Percentiles rank a stretch among this genome's conserved stretches.
Conservation (phyloP, 768 basidiomycete species). For the Lactarius evosmus region DNA sequence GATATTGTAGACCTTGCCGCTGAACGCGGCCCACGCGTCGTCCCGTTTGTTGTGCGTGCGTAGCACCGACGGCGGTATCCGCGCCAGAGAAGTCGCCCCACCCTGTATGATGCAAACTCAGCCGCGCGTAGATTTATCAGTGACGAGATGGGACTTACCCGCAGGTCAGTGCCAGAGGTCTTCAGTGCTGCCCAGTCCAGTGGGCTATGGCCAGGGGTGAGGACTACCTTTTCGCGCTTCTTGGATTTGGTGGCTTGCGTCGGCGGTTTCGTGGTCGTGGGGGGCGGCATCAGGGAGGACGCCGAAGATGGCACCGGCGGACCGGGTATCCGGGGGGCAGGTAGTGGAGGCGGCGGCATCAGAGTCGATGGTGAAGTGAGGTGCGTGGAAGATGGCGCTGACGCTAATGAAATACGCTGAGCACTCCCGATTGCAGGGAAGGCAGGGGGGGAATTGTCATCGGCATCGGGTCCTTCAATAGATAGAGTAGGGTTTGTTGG, state of each 20-base stretch:
- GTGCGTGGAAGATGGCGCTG: conserved; percentile 30
- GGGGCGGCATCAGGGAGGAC: conserved; percentile 49
- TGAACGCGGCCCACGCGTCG: conserved; percentile 92
- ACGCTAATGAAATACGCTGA: conserved; percentile 48
- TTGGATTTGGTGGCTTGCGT: conserved; percentile 45
- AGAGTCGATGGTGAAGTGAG: conserved; percentile 15
- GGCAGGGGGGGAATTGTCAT: conserved; percentile 62
- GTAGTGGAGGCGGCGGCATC: conserved; percentile 41
- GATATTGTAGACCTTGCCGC: conserved; percentile 95
- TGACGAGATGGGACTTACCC: conserved; percentile 45
- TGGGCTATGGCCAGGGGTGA: conserved; percentile 88
- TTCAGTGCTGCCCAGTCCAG: conserved; percentile 94
- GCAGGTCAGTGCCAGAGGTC: conserved; percentile 71
- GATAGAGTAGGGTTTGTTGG: conserved; percentile 42
- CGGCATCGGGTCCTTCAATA: conserved; percentile 39
- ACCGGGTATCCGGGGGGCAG: conserved; percentile 33
- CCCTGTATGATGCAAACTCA: conserved; percentile 41
- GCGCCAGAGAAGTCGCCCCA: conserved; percentile 53
- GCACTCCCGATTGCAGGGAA: conserved; percentile 73
- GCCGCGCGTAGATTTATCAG: conserved; percentile 9
- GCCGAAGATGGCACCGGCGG: conserved; percentile 34
- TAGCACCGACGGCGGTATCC: conserved; percentile 73
- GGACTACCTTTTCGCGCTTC: conserved; percentile 73
- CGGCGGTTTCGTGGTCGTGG: conserved; percentile 60
- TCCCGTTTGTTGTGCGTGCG: conserved; percentile 77